These are phyloP conservation scores for Coelastrella sp. DNA, from an alignment of 139 green algal genomes.

Conservation along the genomic window DNA sequence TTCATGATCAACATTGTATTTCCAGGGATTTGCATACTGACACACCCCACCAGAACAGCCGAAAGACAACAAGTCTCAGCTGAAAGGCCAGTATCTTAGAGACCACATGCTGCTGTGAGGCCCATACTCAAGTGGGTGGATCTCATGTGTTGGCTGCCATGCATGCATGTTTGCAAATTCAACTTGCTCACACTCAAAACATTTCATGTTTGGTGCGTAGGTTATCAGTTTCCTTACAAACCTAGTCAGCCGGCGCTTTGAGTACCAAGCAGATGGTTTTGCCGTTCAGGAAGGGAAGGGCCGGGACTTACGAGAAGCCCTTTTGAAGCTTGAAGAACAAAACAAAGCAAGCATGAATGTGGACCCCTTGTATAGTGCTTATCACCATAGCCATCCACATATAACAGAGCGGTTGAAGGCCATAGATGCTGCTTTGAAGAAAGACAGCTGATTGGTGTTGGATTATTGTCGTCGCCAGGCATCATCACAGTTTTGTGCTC, in stretches of 20 bases:
- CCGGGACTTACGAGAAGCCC: slow-evolving; percentile 68
- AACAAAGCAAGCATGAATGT: slow-evolving; percentile 83
- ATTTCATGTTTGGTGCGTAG: slow-evolving; percentile 36
- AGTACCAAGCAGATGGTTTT: slow-evolving; percentile 92
- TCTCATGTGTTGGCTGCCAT: not conserved
- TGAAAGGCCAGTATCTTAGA: no score
- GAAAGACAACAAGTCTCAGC: no score
- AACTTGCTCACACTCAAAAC: no score
- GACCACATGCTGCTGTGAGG: no score
- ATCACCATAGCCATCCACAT: slow-evolving; percentile 89
- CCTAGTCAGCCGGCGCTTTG: slow-evolving; percentile 84
- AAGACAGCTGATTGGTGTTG: not conserved
- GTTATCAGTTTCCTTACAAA: slow-evolving; percentile 80
- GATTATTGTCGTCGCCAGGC: no score
- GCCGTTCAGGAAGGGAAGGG: slow-evolving; percentile 57
- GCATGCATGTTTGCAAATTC: not conserved
- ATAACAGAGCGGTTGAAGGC: slow-evolving; percentile 84
- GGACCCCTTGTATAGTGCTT: slow-evolving; percentile 55
- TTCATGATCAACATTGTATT: no score
- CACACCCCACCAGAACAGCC: no score
- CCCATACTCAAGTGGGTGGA: no score
- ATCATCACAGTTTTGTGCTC: no score
- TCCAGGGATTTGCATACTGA: no score
- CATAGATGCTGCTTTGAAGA: slow-evolving; percentile 66
- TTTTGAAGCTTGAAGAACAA: slow-evolving; percentile 87